Percentiles rank a stretch among this genome's conserved stretches.
Evolutionary conservation across 73 alveolate species (phyloP).

Genomic region (Diophrys appendiculata): DNA sequence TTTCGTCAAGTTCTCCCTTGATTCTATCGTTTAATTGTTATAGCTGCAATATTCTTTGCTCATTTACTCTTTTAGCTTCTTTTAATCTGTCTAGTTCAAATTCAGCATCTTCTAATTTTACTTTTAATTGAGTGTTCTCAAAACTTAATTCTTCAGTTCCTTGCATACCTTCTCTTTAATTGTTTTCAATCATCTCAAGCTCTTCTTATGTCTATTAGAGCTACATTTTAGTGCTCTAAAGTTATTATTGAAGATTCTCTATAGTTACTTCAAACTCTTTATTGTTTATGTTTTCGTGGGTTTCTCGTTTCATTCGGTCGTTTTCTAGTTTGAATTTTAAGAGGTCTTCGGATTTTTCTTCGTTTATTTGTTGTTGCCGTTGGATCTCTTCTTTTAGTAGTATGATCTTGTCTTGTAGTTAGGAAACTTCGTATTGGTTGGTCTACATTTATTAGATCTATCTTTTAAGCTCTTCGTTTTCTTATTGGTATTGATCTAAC

Average conservation of each 20-base stretch:
- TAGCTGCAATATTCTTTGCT: background rate
- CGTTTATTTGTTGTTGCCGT: background rate
- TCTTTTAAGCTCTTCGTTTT: background rate
- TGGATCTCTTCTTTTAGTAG: background rate
- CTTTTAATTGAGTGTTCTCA: background rate
- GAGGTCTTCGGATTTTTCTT: background rate
- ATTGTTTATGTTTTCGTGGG: background rate
- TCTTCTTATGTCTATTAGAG: background rate
- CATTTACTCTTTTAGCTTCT: background rate
- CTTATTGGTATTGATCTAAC: constrained; percentile 10
- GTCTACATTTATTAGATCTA: background rate
- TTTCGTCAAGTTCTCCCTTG: background rate
- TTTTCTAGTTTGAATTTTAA: background rate
- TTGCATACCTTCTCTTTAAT: background rate
- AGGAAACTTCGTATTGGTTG: background rate
- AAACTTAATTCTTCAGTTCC: background rate
- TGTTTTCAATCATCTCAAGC: background rate
- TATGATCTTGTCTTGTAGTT: background rate
- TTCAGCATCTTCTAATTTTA: background rate
- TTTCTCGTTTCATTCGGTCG: background rate
- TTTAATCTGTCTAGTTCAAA: background rate
- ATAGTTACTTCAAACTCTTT: constrained; percentile 7
- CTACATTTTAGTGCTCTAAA: background rate
- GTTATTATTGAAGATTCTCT: background rate
- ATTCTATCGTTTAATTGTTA: background rate